Evolutionary conservation across 768 basidiomycete genomes (phyloP).

Genomic region (Rhizopogon vesiculosus): DNA sequence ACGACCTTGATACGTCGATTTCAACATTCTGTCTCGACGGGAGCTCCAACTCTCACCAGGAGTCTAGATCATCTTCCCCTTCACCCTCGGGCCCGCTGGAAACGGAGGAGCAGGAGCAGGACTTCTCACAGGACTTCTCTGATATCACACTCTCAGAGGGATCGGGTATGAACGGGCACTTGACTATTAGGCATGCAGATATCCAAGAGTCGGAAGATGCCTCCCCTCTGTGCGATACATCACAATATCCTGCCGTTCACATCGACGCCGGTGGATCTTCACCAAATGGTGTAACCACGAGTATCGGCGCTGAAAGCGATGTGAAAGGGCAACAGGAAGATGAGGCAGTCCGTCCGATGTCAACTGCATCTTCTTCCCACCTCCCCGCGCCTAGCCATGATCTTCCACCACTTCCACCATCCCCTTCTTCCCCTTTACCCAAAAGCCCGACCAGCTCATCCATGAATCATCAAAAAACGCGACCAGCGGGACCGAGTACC

Average conservation of each 20-base stretch:
- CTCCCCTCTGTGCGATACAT: slow-evolving; percentile 3
- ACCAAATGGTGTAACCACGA: slow-evolving; percentile 22
- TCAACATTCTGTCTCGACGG: slow-evolving; percentile 56
- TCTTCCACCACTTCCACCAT: slow-evolving; percentile 21
- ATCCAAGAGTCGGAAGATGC: background rate
- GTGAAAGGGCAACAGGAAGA: background rate
- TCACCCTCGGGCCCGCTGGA: slow-evolving; percentile 8
- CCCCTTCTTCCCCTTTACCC: slow-evolving; percentile 26
- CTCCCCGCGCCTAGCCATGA: slow-evolving; percentile 4
- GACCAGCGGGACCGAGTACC: slow-evolving; percentile 60
- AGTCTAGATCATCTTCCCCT: slow-evolving; percentile 18
- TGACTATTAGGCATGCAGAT: background rate
- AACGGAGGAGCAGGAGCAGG: slow-evolving; percentile 5
- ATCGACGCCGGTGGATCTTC: slow-evolving; percentile 39
- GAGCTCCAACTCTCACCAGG: slow-evolving; percentile 14
- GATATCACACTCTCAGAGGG: slow-evolving; percentile 21
- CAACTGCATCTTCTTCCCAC: background rate
- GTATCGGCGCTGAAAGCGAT: background rate
- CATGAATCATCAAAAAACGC: slow-evolving; percentile 36
- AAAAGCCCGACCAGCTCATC: slow-evolving; percentile 11
- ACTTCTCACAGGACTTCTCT: slow-evolving; percentile 14
- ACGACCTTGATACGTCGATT: slow-evolving; percentile 41
- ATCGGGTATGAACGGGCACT: background rate
- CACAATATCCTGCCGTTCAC: slow-evolving; percentile 36
- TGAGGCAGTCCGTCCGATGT: background rate